Evolutionary conservation across 768 basidiomycete species (phyloP), one percentile per base, ranked within the genome.

Genomic region (Boletellus emodensis): DNA sequence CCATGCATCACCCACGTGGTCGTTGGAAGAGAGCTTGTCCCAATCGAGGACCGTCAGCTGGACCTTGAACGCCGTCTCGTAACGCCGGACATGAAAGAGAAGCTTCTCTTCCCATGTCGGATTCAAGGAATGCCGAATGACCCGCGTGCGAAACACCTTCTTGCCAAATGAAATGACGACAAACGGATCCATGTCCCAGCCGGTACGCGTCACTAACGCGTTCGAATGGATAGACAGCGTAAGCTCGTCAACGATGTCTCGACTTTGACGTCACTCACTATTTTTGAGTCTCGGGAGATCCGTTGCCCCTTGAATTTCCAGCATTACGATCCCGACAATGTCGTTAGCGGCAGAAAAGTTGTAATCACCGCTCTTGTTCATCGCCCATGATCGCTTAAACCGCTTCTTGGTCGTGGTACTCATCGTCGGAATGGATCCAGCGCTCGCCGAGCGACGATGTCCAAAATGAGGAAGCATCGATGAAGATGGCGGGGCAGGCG

Each of bases 101-200:
- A 98, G 73, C 66, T 95, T 94, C 71, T 97, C 94, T 54, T 97
- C 90, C 90, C 94, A 98, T 1, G 78, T 77, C 0, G 96, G 95
- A 64, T 90, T 92, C 46, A 85, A 72, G 0, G 81, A 84, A 67
- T 94, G 91, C 4, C 93, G 81, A 48, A 94, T 84, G 24, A 93
- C 83, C 30, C 89, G 84, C 0, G 94, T 97, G 3, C 94, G 79
- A 72, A 98, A 98, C 5, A 97, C 90, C 66, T 96, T 98, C 73
- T 94, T 94, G 28, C 94, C 91, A 55, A 99, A 99, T 3, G 91
- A 92, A 55, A 94, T 80, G 54, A 99, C 93, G 20, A 91, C 89
- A 62, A 97, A 98, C 0, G 94, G 94, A 61, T 97, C 94, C 94
- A 97, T 96, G 64, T 98, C 94, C 80, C 85, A 94, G 0, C 89